Percentiles rank a stretch among this genome's conserved stretches.
phyloP scores from a whole-genome alignment of 2,329 filamentous ascomycete genomes.

The Trichoderma oligosporum region DNA sequence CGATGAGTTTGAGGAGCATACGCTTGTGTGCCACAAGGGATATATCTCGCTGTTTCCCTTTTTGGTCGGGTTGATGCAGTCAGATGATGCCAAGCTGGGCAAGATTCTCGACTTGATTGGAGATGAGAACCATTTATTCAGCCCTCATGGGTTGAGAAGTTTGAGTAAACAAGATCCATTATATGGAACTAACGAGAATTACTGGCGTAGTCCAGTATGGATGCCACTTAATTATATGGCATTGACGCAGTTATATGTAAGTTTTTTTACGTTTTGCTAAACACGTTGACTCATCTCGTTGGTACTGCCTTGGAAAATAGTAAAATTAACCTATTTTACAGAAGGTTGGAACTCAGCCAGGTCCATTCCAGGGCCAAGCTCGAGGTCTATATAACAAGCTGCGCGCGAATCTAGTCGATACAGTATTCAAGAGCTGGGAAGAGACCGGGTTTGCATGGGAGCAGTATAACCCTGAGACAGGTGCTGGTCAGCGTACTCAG shows the following conservation, averaged over 20 bases:
- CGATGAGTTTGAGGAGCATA: conserved; percentile 88
- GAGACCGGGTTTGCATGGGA: conserved; percentile 97
- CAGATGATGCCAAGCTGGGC: conserved; percentile 70
- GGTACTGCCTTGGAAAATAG: neutral
- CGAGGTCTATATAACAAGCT: conserved; percentile 71
- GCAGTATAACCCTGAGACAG: conserved; percentile 93
- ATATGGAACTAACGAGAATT: conserved; percentile 91
- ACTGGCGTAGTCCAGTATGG: conserved; percentile 94
- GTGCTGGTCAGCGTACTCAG: conserved; percentile 89
- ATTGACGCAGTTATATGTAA: conserved; percentile 71
- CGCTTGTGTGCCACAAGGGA: conserved; percentile 90
- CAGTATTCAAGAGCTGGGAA: conserved; percentile 82
- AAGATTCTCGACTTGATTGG: conserved; percentile 72
- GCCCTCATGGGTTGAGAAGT: conserved; percentile 80
- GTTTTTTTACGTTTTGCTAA: conserved; percentile 33
- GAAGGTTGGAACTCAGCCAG: conserved; percentile 62
- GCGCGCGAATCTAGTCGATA: conserved; percentile 80
- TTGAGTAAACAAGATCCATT: conserved; percentile 77
- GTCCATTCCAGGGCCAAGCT: conserved; percentile 66
- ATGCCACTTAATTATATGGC: conserved; percentile 94
- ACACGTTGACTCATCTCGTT: neutral
- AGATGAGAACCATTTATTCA: conserved; percentile 86
- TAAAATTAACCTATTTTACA: conserved; percentile 31
- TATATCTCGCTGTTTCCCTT: conserved; percentile 95
- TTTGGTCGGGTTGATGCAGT: conserved; percentile 72